Evolutionary conservation across 192 early-diverging fungal species (phyloP).

Genomic region (Fimicolochytrium jonesii): DNA sequence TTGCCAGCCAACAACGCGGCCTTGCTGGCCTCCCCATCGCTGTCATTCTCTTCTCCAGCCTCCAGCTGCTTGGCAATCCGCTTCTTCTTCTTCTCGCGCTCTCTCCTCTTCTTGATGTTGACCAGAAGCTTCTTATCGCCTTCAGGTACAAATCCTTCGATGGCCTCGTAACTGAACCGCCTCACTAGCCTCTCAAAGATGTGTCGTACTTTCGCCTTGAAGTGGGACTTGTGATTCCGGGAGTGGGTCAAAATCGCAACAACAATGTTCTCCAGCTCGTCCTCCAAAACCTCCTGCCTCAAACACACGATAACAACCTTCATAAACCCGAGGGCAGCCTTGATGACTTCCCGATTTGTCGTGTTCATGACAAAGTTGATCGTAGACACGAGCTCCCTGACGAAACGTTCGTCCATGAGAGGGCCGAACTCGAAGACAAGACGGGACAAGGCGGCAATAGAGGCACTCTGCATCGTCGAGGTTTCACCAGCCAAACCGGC

Average conservation of each 20-base stretch:
- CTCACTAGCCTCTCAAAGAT: conserved; percentile 88
- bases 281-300: conserved; percentile 63
- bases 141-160: conserved; percentile 79
- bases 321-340: conserved; percentile 86
- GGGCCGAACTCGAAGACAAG: conserved; percentile 85
- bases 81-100: conserved; percentile 77
- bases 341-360: conserved; percentile 85
- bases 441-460: conserved; percentile 76
- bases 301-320: conserved; percentile 85
- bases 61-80: no score
- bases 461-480: conserved; percentile 87
- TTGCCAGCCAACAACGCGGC: conserved; percentile 18
- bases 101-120: conserved; percentile 90
- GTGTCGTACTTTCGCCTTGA: conserved; percentile 88
- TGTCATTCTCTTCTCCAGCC: conserved; percentile 40
- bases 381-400: conserved; percentile 73
- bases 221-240: conserved; percentile 79
- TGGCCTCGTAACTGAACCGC: conserved; percentile 73
- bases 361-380: conserved; percentile 76
- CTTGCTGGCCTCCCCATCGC: conserved; percentile 30
- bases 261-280: conserved; percentile 68
- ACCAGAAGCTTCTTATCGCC: conserved; percentile 80
- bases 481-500: conserved; percentile 93
- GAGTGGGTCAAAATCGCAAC: conserved; percentile 73
- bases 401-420: conserved; percentile 51